These are phyloP conservation scores for Tricladium varicosporioides DNA, from an alignment of 2,329 filamentous ascomycete species.

Conservation along the genomic window DNA sequence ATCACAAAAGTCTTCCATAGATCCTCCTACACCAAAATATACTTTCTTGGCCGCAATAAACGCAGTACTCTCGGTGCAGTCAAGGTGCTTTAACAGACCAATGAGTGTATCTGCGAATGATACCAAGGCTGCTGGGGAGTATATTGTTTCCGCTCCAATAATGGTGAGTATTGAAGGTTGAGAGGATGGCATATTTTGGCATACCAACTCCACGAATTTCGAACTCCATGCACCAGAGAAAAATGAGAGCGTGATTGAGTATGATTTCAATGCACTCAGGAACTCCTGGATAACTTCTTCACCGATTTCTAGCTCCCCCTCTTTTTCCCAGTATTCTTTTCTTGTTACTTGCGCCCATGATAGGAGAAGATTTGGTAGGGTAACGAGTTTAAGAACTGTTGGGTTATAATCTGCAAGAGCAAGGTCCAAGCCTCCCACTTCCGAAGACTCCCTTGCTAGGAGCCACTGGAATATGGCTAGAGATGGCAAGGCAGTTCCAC, in stretches of 20 bases:
- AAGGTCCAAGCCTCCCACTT: slow-evolving; percentile 47
- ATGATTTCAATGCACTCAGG: slow-evolving; percentile 46
- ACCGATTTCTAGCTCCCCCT: slow-evolving; percentile 34
- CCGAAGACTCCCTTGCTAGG: slow-evolving; percentile 29
- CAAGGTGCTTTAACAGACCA: slow-evolving; percentile 47
- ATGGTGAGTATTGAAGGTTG: slow-evolving; percentile 45
- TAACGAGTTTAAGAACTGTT: slow-evolving; percentile 73
- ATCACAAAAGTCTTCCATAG: slow-evolving; percentile 70
- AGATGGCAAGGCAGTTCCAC: slow-evolving; percentile 73
- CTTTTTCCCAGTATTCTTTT: slow-evolving; percentile 25
- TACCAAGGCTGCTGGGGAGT: slow-evolving; percentile 68
- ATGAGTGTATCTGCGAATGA: slow-evolving; percentile 69
- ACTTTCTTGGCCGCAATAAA: slow-evolving; percentile 74
- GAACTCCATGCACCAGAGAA: slow-evolving; percentile 74
- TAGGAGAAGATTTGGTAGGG: slow-evolving; percentile 74
- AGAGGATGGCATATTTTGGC: slow-evolving; percentile 11
- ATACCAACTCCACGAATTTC: slow-evolving; percentile 59
- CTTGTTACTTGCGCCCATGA: slow-evolving; percentile 49
- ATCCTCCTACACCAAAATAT: slow-evolving; percentile 83
- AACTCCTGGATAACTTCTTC: slow-evolving; percentile 57
- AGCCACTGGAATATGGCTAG: slow-evolving; percentile 67
- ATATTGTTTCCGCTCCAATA: slow-evolving; percentile 79
- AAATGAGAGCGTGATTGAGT: slow-evolving; percentile 59
- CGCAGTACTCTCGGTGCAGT: slow-evolving; percentile 41
- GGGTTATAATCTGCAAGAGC: slow-evolving; percentile 79